Evolutionary conservation across 768 basidiomycete species (phyloP), one percentile per base, ranked within the genome.

Genomic region (Auricularia sp.): DNA sequence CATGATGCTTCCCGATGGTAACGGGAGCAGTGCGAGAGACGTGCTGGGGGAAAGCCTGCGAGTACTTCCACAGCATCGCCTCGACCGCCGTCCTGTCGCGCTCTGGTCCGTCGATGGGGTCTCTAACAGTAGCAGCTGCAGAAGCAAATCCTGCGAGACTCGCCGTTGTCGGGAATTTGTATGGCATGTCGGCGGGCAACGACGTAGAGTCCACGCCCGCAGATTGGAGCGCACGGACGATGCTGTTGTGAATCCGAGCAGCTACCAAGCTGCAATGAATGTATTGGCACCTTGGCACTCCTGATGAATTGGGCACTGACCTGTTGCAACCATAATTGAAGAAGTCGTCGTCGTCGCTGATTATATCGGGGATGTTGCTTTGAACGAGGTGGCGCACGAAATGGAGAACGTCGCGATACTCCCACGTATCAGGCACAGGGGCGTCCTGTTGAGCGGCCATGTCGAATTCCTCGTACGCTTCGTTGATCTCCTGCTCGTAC

Each of bases 21-120:
- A 2, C 47, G 47, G 11, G 47, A 8, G 47, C 21, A 6, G 47
- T 21, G 47, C 47, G 18, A 18, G 47, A 18, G 16, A 16, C 47
- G 66, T 21, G 66, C 54, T 11, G 64, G 62, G 36, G 67, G 36
- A 63, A 75, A 62, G 65, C 67, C 65, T 3, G 58, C 69, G 29
- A 74, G 67, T 83, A 79, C 68, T 78, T 80, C 8, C 72, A 74
- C 45, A 82, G 76, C 72, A 82, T 75, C 0, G 68, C 73, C 37
- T 75, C 71, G 67, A 81, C 79, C 2, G 39, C 39, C 39, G 39
- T 8, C 8, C 1, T 42, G 39, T 42, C 39, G 7, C 8, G 39
- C 8, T 42, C 39, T 42, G 8, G 8, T 42, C 39, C 13, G 39
- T 64, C 67, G 29, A 56, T 51, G n/a, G 68, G 63, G 54, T n/a